phyloP scores from a whole-genome alignment of 1,284 basidiomycete genomes.

The Sporisorium graminicola region DNA sequence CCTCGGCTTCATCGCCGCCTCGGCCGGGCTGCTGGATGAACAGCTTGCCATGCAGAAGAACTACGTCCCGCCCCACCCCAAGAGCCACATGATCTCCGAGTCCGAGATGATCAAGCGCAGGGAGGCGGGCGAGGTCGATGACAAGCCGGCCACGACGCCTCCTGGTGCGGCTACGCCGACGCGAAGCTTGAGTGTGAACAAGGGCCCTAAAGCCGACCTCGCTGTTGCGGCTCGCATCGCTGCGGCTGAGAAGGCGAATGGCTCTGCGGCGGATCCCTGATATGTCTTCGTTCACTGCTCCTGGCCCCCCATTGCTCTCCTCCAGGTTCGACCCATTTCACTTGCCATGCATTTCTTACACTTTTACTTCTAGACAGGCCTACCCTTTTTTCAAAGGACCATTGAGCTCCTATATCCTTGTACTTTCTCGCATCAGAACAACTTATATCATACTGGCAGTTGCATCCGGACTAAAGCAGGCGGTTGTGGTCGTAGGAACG shows the following conservation, averaged over 20 bases:
- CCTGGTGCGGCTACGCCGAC: slow-evolving; percentile 53
- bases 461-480: background rate
- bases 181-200: slow-evolving; percentile 40
- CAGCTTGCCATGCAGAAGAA: slow-evolving; percentile 79
- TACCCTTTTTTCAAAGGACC: too few species aligned
- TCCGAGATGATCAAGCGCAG: slow-evolving; percentile 49
- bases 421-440: background rate
- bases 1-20: slow-evolving; percentile 93
- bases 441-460: background rate
- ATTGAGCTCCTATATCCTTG: background rate
- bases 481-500: background rate
- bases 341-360: background rate
- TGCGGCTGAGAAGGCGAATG: slow-evolving; percentile 47
- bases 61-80: slow-evolving; percentile 74
- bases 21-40: slow-evolving; percentile 80
- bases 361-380: background rate
- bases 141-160: slow-evolving; percentile 53
- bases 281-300: background rate
- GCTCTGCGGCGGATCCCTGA: slow-evolving; percentile 25
- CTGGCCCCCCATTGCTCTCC: background rate
- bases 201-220: slow-evolving; percentile 33
- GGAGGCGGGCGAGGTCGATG: slow-evolving; percentile 44
- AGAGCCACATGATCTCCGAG: slow-evolving; percentile 64
- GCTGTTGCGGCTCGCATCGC: slow-evolving; percentile 47
- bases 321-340: background rate